Evolutionary conservation across 371 early-diverging fungal species (phyloP).

Genomic region (Phascolomyces articulosus): DNA sequence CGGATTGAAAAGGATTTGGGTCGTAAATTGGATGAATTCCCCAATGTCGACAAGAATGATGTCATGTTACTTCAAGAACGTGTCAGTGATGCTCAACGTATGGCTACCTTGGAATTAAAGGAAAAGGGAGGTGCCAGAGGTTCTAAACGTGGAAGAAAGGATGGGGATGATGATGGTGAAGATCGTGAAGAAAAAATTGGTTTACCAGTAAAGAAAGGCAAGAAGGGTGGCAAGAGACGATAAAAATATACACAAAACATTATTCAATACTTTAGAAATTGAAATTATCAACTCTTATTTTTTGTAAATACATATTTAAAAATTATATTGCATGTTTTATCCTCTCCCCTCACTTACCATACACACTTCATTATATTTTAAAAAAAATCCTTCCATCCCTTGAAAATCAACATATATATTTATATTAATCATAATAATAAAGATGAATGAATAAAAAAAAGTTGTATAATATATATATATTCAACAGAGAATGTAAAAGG

Average conservation of each 20-base stretch:
- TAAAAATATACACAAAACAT: neutral
- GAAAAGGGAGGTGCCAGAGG: conserved; percentile 62
- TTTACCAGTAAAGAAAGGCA: conserved; percentile 7
- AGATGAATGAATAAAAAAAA: too few species aligned
- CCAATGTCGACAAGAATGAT: conserved; percentile 75
- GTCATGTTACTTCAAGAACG: conserved; percentile 93
- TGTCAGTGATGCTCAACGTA: conserved; percentile 88
- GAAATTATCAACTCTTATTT: too few species aligned
- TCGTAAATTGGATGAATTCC: conserved; percentile 85
- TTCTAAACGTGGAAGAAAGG: conserved; percentile 49
- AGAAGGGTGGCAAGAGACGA: neutral
- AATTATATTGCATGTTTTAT: too few species aligned
- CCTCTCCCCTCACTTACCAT: too few species aligned
- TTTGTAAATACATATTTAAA: neutral
- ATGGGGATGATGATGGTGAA: conserved; percentile 58
- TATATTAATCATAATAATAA: too few species aligned
- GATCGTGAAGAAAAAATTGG: conserved; percentile 46
- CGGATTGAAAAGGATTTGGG: conserved; percentile 90
- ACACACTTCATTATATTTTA: too few species aligned
- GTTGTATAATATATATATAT: too few species aligned
- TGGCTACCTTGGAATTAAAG: conserved; percentile 75
- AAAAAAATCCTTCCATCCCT: too few species aligned
- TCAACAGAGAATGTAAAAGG: too few species aligned
- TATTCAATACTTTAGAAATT: neutral
- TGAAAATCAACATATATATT: too few species aligned